Conservation (phyloP, 208 protist genomes). For the Trypanosoma boissoni region DNA sequence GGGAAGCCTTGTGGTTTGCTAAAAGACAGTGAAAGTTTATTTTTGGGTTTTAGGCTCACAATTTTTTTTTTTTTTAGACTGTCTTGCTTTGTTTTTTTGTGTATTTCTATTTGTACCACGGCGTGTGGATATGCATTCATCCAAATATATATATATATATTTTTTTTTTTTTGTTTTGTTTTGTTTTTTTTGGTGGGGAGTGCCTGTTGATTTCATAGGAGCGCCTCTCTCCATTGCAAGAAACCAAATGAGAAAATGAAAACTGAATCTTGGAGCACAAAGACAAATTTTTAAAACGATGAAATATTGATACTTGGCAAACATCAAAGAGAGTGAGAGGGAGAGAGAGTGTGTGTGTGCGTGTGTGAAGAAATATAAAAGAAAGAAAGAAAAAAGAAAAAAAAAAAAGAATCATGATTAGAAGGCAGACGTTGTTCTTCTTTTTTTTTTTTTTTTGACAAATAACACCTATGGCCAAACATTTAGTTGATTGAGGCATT, state of each 20-base stretch:
- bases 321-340: neutral
- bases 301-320: neutral
- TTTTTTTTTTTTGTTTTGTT: constrained; percentile 13
- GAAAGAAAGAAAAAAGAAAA: neutral
- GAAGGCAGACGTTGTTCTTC: neutral
- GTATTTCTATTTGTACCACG: constrained; percentile 3
- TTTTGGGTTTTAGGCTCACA: neutral
- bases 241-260: no score
- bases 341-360: no score
- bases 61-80: constrained; percentile 5
- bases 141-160: neutral
- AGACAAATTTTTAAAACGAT: neutral
- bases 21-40: no score
- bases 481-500: no score
- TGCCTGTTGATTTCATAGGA: neutral
- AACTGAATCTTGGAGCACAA: no score
- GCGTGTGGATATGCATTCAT: constrained; percentile 2
- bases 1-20: no score
- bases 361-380: no score
- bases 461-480: neutral
- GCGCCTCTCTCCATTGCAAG: no score
- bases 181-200: neutral
- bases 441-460: neutral
- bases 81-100: neutral
- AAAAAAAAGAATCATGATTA: neutral